These are phyloP conservation scores for Maudiozyma bulderi DNA, from an alignment of 805 yeast genomes.

Conservation along the genomic window DNA sequence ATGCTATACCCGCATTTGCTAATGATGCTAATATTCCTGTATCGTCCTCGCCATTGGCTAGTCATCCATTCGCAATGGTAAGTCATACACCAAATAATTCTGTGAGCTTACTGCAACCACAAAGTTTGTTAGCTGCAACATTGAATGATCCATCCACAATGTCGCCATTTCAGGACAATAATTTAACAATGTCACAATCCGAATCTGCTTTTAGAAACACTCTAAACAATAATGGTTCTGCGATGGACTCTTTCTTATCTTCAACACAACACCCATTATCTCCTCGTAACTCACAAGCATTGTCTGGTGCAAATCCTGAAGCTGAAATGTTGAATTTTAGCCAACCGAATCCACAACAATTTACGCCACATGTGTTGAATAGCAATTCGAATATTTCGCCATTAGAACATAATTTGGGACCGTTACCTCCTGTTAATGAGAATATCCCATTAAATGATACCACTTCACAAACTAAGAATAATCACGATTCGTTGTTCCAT, in stretches of 20 bases:
- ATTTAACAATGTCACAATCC: neutral
- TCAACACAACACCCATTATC: conserved; percentile 1
- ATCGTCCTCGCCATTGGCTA: neutral
- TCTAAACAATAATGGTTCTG: neutral
- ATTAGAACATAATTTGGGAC: neutral
- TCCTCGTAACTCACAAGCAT: conserved; percentile 7
- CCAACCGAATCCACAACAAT: neutral
- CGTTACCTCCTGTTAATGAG: neutral
- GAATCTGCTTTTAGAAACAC: conserved; percentile 2
- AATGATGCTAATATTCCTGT: conserved; percentile 1
- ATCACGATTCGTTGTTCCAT: conserved; percentile 9
- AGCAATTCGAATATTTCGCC: neutral
- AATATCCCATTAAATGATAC: neutral
- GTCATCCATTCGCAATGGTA: neutral
- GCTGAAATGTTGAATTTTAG: neutral
- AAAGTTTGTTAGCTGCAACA: conserved; percentile 13
- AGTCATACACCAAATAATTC: conserved; percentile 3
- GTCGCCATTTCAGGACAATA: conserved; percentile 6
- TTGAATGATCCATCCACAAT: conserved; percentile 6
- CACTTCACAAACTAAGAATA: neutral
- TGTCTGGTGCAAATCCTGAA: conserved; percentile 1
- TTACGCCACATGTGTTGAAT: neutral
- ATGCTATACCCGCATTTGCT: neutral
- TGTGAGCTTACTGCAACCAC: conserved; percentile 6
- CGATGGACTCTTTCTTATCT: neutral